Base-by-base conservation (phyloP, 805 yeast species). In the Metschnikowia kunwiensis region DNA sequence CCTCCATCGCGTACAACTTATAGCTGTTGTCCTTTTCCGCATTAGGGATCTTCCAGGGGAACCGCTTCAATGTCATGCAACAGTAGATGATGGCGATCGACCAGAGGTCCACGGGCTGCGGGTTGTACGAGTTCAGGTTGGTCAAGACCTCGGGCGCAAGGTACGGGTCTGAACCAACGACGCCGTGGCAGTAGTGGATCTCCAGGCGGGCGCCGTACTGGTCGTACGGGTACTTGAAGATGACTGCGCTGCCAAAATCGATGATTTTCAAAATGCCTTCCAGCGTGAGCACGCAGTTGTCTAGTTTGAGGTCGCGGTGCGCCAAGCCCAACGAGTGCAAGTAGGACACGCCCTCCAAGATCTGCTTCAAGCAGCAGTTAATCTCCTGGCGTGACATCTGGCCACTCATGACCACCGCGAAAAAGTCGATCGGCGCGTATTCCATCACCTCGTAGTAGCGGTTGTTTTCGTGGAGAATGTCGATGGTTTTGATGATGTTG, bases 371-470 rank as follows among this genome's bases (percentile, higher is more conserved):
- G 55, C 87, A 85, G 56, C 94, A 85, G 53, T 84, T 84, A 46
- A 84, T 82, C 57, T 85, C 94, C 36, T 80, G 80, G 52, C 93
- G 71, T 5, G 84, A 71, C 89, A 85, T 82, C 50, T 78, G 74
- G 16, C 88, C 89, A 4, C 87, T 80, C 94, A 85, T 85, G 11
- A 85, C 94, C 28, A 85, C 87, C 0, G 88, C 87, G 55, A 85
- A 85, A 58, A 85, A 83, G 63, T 85, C 95, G 27, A 78, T 74
- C 6, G 95, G 86, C 51, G 95, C 86, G 58, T 81, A 91, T 63
- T 93, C 98, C 97, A 93, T 88, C 36, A 93, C 87, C 60, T 91
- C 95, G 35, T 65, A 81, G 81, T 46, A 83, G 72, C 84, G 80
- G 48, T 75, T 78, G 50, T 58, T 87, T 76, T 53, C 82, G 44